Percentiles rank a stretch among this genome's conserved stretches.
Conservation (phyloP, 75 land plant species). For the Larix kaempferi region DNA sequence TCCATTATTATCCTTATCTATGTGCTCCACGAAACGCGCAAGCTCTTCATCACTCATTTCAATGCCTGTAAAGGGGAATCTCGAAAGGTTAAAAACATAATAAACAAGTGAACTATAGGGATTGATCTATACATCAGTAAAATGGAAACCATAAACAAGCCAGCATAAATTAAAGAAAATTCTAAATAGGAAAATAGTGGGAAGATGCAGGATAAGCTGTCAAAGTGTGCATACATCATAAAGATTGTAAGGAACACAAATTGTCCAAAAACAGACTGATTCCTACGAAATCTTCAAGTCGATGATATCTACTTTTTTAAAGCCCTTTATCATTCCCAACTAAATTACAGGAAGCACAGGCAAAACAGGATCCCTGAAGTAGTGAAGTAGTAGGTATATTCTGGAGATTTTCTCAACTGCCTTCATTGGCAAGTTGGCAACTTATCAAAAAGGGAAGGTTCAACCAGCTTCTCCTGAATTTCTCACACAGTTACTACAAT, state of each 20-base stretch:
- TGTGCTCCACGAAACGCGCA: constrained; percentile 70
- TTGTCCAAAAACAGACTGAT: background rate
- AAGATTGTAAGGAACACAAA: background rate
- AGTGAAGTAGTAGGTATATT: background rate
- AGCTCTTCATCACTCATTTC: constrained; percentile 74
- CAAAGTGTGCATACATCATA: constrained; percentile 1
- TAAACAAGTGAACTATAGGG: background rate
- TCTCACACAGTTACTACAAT: background rate
- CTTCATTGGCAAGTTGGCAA: background rate
- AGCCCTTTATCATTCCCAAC: background rate
- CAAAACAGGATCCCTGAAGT: background rate
- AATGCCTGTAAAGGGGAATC: constrained; percentile 64
- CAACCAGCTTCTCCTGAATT: background rate
- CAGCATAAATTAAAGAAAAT: background rate
- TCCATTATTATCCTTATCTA: constrained; percentile 93
- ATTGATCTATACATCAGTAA: background rate
- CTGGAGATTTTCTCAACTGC: background rate
- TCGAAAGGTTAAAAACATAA: constrained; percentile 14
- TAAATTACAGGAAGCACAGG: background rate
- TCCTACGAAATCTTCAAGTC: background rate
- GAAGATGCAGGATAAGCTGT: background rate
- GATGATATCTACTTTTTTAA: background rate
- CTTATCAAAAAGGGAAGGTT: background rate
- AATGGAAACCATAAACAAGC: background rate
- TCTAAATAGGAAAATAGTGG: background rate